Base-by-base conservation (phyloP, 148 eudicot genomes). In the Cornus suecica region DNA sequence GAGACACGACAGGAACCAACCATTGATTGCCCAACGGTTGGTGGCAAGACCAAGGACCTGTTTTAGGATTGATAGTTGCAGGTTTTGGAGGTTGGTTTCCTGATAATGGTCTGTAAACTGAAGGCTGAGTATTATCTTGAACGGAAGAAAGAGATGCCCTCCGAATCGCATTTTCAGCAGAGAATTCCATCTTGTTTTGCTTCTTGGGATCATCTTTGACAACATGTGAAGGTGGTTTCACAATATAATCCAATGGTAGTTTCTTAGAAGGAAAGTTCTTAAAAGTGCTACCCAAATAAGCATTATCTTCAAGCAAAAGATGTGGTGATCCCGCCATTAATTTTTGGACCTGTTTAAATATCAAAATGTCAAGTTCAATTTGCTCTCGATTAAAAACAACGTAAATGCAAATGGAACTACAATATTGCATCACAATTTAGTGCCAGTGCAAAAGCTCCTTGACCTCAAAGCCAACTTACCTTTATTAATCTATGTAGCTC, bases 401-500 rank as follows among this genome's bases (percentile, higher is more conserved):
- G 10, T n/a, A 65, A 37, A 52, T 5, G 60, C 13, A n/a, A 27
- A 37, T 37, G n/a, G n/a, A n/a, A n/a, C n/a, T n/a, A 37, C 42
- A 18, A 10, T 56, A 61, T 22, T 15, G 13, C 48, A 65, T 29
- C 58, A 65, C 6, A 48, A 16, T 45, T 41, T 26, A 73, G 25
- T 64, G 65, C 42, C 37, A 20, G 4, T 25, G n/a, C n/a, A 15
- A 1, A 22, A 61, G 54, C 28, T 18, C 10, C 67, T 42, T 30
- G 64, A 69, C 70, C 62, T 16, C 7, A 34, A 61, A 68, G 67
- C 31, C 63, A 10, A 23, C 73, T 72, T 73, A 95, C 99, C 99
- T 95, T 88, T 61, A 95, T 78, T 81, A 95, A 71, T 83, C 98
- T 83, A 83, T 95, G 99, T 89, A 94, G 75, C 92, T 94, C 98